Base-by-base conservation (phyloP, 2,329 filamentous ascomycete species). In the Diaporthe velutina region DNA sequence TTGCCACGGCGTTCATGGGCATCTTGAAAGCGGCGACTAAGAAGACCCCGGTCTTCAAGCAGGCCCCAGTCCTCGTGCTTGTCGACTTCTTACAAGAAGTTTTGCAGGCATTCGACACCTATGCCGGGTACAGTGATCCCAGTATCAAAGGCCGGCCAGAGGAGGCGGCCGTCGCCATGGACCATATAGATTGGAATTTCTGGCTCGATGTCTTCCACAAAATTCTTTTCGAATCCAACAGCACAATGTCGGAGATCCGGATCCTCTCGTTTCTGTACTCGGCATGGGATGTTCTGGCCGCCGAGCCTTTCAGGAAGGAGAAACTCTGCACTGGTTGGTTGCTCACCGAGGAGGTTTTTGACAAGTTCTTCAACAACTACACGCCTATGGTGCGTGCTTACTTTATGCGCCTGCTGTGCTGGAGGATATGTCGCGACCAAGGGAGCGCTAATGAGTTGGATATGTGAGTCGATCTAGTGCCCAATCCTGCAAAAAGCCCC, bases 301-400 rank as follows among this genome's bases (percentile, higher is more conserved):
- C 89, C 45, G 90, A 94, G 72, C 88, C 92, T 2, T 85, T 86
- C 68, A 90, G 94, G 67, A 97, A 96, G 83, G 87, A 90, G 73
- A 85, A 88, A 19, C 81, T 98, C 25, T 97, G 94, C 81, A 79
- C 93, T 38, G 90, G 92, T 30, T 96, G 97, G 87, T 85, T 98
- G 52, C 85, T 98, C 17, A 89, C 92, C 9, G 92, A 94, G 71
- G 88, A 92, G 35, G 90, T 93, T 2, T 98, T 98, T 81, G 91
- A 94, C 80, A 91, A 90, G 76, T 92, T 95, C 76, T 98, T 98
- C 84, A 96, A 94, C 80, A 95, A 98, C 80, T 98, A 96, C 95
- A 98, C 95, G 80, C 95, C 96, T 0, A 98, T 98, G 96, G 95
- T 98, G 30, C 91, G 96, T 76, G 93, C 95, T 19, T 98, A 98